A percentile compares a stretch with the other conserved stretches of the same genome.
phyloP scores from a whole-genome alignment of 2,329 filamentous ascomycete genomes.

The Clarireedia hainanense region DNA sequence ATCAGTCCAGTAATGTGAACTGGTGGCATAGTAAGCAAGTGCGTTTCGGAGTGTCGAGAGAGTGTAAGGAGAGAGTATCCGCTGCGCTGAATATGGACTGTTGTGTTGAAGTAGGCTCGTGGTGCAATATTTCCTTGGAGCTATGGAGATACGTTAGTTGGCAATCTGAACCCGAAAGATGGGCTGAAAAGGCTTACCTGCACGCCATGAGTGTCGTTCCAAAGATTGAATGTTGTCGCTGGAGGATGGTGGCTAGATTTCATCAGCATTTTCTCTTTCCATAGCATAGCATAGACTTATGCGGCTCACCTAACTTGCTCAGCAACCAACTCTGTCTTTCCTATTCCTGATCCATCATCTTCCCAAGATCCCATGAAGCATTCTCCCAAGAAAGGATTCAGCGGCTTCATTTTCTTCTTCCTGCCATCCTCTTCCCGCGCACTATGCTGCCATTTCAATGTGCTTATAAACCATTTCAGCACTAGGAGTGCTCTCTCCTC shows the following conservation, averaged over 20 bases:
- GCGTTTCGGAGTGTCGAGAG: conserved; percentile 48
- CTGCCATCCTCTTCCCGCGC: conserved; percentile 57
- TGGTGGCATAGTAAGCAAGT: conserved; percentile 83
- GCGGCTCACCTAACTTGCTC: conserved; percentile 61
- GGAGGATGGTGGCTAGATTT: conserved; percentile 72
- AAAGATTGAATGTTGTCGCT: conserved; percentile 87
- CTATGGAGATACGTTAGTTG: conserved; percentile 26
- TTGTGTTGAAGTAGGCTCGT: conserved; percentile 86
- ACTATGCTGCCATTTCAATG: conserved; percentile 76
- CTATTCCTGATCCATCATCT: conserved; percentile 50
- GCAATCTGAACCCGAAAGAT: neutral
- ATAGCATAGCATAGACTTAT: neutral
- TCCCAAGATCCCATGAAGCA: conserved; percentile 88
- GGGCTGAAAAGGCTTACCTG: conserved; percentile 15
- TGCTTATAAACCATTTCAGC: conserved; percentile 79
- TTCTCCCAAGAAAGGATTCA: conserved; percentile 93
- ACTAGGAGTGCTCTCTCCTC: conserved; percentile 32
- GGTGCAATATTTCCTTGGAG: conserved; percentile 86
- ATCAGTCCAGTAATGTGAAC: conserved; percentile 92
- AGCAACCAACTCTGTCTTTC: conserved; percentile 77
- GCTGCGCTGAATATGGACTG: conserved; percentile 89
- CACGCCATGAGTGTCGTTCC: conserved; percentile 76
- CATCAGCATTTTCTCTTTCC: neutral
- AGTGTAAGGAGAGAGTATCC: conserved; percentile 81
- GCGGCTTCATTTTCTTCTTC: conserved; percentile 87